Conservation (phyloP, 2,329 filamentous ascomycete genomes). For the Gaeumannomyces sp. region DNA sequence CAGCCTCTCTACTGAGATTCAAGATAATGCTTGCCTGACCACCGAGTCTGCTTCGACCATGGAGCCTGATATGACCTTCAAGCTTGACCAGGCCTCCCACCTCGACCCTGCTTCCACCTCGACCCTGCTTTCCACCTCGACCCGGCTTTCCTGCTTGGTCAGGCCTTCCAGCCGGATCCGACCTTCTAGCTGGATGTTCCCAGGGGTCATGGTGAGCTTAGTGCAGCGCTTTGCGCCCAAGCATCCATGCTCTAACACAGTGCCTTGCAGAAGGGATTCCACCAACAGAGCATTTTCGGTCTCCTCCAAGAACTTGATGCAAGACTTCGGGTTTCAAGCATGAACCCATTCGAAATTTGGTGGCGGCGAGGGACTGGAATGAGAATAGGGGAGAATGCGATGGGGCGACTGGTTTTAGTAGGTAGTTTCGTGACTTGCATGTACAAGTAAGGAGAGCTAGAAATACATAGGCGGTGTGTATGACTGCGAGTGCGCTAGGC, state of each 20-base stretch:
- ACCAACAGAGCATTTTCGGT: neutral
- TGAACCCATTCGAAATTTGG: neutral
- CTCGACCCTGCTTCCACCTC: neutral
- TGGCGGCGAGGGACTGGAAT: neutral
- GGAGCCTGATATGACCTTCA: neutral
- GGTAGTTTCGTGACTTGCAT: too few species aligned
- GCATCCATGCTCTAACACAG: neutral
- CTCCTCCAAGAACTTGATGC: neutral
- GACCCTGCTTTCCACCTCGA: neutral
- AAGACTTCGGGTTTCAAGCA: neutral
- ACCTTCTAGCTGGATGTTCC: too few species aligned
- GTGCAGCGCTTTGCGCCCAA: neutral
- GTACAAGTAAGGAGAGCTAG: too few species aligned
- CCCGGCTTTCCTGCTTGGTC: neutral
- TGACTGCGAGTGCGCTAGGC: too few species aligned
- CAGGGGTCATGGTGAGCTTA: neutral
- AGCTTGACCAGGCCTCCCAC: neutral
- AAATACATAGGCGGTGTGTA: too few species aligned
- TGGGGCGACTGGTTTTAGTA: too few species aligned
- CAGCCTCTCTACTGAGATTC: neutral
- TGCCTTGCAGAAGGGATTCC: neutral
- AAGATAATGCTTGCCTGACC: neutral
- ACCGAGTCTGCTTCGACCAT: neutral
- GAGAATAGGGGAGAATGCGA: too few species aligned
- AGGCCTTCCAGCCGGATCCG: neutral